Base-by-base conservation (phyloP, 2,329 filamentous ascomycete genomes). In the Aspergillus awamori region DNA sequence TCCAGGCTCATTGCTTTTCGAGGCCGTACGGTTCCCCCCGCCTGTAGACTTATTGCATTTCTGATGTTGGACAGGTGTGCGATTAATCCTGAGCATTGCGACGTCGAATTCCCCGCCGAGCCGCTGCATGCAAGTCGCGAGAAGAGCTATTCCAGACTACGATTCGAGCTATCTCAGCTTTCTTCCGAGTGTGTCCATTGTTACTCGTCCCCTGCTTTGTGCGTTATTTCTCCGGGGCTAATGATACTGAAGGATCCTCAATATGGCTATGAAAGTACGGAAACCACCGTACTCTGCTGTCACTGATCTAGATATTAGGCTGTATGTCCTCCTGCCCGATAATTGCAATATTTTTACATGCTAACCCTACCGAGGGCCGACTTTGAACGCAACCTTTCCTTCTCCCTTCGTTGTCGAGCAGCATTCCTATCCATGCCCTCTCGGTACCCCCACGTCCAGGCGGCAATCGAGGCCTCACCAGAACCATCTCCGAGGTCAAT, bases 11-110 rank as follows among this genome's bases (percentile, higher is more conserved):
- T 39, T 54, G 52, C 33, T 54, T 54, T 26, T 54, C 52, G 24
- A 43, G 52, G 24, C 52, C 52, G 52, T 54, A 54, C 5, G 20
- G 4, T 4, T 8, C n/a, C 7, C 36, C 17, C 7, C 36, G 8
- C 15, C 11, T 22, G 8, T 26, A 38, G 30, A 22, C 36, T 41
- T 41, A 26, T 15, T 17, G 8, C 10, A 54, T 20, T 10, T 24
- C 52, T 54, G 28, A 54, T 20, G 5, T 24, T 4, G 8, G 8
- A 26, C n/a, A 54, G 52, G 36, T 54, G 52, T 24, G 52, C 52
- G 13, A 54, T 54, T 5, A 54, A 54, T 54, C 52, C 52, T 8
- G 52, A 54, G 36, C 52, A 54, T 54, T 54, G 52, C 33, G 52
- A 54, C 8, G 52, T 54, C 28, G 52, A 28, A 39, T 54, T 54